These are phyloP conservation scores for Saccharomycopsis phalli DNA, from an alignment of 1,139 yeast species.

Conservation along the genomic window DNA sequence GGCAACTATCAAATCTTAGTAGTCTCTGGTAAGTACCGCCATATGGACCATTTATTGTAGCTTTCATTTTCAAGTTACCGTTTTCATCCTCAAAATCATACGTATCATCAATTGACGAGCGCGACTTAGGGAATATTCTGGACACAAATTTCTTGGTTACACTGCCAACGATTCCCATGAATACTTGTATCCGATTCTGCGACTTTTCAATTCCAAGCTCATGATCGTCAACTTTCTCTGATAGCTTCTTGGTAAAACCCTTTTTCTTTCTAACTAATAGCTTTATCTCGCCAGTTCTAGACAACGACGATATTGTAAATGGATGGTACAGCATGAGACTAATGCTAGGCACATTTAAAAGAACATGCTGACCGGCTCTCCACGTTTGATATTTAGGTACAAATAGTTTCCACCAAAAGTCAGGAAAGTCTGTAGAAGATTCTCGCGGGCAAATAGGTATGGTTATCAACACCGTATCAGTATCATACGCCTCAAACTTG, in stretches of 20 bases:
- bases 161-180: too few species aligned
- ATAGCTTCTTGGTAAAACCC: constrained; percentile 38
- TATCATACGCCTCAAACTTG: constrained; percentile 35
- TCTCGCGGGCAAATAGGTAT: constrained; percentile 27
- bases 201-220: constrained; percentile 8
- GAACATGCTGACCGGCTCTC: constrained; percentile 43
- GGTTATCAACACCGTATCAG: constrained; percentile 34
- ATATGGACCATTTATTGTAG: constrained; percentile 36
- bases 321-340: constrained; percentile 38
- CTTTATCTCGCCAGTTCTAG: constrained; percentile 33
- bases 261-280: constrained; percentile 34
- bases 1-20: constrained; percentile 33
- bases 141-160: not conserved
- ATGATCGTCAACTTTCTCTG: constrained; percentile 24
- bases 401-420: constrained; percentile 29
- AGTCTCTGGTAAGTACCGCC: constrained; percentile 38
- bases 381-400: constrained; percentile 36
- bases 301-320: constrained; percentile 36
- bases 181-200: too few species aligned
- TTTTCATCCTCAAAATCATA: constrained; percentile 8
- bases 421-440: constrained; percentile 18
- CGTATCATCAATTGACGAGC: too few species aligned
- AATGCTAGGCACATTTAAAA: constrained; percentile 34
- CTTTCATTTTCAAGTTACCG: constrained; percentile 27
- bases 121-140: too few species aligned